These are phyloP conservation scores for Metschnikowia aberdeeniae DNA, from an alignment of 805 yeast species.

Conservation along the genomic window DNA sequence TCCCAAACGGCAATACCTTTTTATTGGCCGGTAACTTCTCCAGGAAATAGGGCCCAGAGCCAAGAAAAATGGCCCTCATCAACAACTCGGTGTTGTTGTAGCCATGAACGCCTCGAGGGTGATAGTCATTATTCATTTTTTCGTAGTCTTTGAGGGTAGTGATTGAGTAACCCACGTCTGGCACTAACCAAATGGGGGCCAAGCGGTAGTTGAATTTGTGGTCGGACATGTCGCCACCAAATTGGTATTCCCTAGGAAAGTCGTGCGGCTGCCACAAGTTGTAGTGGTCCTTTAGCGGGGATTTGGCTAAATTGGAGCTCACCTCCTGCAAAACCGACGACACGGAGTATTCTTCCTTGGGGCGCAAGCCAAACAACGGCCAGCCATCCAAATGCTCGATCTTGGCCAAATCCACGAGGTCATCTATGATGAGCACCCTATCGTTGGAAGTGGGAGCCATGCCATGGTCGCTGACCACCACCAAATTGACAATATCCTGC, in stretches of 20 bases:
- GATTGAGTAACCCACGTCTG: constrained; percentile 75
- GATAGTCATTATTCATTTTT: constrained; percentile 44
- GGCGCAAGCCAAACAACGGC: constrained; percentile 81
- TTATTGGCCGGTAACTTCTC: constrained; percentile 22
- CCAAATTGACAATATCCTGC: constrained; percentile 61
- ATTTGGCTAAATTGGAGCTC: constrained; percentile 22
- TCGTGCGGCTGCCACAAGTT: constrained; percentile 52
- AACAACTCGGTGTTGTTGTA: constrained; percentile 71
- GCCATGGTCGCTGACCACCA: constrained; percentile 88
- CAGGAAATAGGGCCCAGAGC: constrained; percentile 73
- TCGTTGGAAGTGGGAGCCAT: constrained; percentile 83
- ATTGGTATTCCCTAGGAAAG: constrained; percentile 50
- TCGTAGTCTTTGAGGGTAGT: constrained; percentile 58
- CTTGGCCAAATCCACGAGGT: constrained; percentile 50
- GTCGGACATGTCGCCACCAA: constrained; percentile 39
- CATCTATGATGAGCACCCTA: constrained; percentile 69
- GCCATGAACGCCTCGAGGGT: constrained; percentile 81
- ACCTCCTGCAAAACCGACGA: constrained; percentile 48
- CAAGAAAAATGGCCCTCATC: constrained; percentile 82
- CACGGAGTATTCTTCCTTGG: constrained; percentile 36
- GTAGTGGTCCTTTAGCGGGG: constrained; percentile 33
- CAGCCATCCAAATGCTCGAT: constrained; percentile 73
- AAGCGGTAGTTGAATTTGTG: constrained; percentile 54
- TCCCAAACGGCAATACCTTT: constrained; percentile 60
- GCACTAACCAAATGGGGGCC: constrained; percentile 84